These are phyloP conservation scores for Cucurbita pepo DNA, from an alignment of 306 rosid genomes.

Conservation along the genomic window DNA sequence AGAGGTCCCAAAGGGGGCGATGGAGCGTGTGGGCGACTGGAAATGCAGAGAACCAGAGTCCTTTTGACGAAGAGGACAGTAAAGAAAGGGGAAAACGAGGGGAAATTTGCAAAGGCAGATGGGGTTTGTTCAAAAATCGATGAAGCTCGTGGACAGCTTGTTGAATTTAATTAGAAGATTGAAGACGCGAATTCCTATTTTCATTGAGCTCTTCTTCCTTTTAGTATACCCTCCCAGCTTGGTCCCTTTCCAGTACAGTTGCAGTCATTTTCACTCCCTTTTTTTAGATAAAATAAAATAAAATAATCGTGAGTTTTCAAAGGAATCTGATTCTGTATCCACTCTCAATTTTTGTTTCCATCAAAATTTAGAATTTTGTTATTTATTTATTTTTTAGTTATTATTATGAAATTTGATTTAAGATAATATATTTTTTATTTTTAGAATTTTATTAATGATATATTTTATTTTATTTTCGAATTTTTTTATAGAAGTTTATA, in stretches of 20 bases:
- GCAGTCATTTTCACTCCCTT: not conserved
- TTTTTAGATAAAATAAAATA: too few relatives aligned
- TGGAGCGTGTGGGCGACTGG: constrained; percentile 2
- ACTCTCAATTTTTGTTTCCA: too few relatives aligned
- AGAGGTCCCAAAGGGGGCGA: not conserved
- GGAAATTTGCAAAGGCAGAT: not conserved
- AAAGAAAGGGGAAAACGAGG: not conserved
- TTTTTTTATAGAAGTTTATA: too few relatives aligned
- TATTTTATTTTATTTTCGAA: too few relatives aligned
- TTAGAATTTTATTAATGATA: too few relatives aligned
- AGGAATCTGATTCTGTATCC: too few relatives aligned
- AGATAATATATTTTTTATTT: too few relatives aligned
- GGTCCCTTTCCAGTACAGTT: not conserved
- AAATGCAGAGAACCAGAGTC: not conserved
- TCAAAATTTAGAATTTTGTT: too few relatives aligned
- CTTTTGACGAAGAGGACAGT: not conserved
- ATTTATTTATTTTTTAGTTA: too few relatives aligned
- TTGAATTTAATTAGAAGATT: not conserved
- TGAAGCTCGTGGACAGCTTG: constrained; percentile 2
- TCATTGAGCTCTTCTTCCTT: not conserved
- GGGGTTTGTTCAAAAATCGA: not conserved
- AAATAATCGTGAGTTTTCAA: too few relatives aligned
- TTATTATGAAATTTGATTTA: too few relatives aligned
- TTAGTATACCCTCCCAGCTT: not conserved
- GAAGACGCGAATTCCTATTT: not conserved